Evolutionary conservation across 2,329 filamentous ascomycete species (phyloP), one percentile per base, ranked within the genome.

Genomic region (Chrysoporthe austroafricana): DNA sequence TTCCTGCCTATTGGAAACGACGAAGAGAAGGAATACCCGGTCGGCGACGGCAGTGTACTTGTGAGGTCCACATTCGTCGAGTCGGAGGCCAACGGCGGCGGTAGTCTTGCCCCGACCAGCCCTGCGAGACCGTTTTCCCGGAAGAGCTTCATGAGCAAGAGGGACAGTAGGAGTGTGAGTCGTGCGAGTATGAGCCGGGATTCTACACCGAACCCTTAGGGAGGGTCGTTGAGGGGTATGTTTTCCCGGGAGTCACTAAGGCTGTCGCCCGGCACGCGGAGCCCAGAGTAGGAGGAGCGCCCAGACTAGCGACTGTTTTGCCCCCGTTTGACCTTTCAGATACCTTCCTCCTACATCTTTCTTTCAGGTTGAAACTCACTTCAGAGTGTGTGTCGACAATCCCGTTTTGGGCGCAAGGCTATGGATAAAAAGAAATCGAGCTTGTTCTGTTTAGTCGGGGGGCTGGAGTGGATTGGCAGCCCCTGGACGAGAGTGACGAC

Each of bases 1-100:
- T 77, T 91, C n/a, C 97, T 97, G 81, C 94, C 96, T 76, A 88
- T 99, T n/a, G 86, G 88, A 2, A 81, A 84, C 1, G 87, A 87
- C 13, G 82, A 85, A 43, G 90, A 95, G 73, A 96, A 95, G 82
- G 83, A 88, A 52, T 80, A 99, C 63, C 86, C 82, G 44, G 89
- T 94, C 36, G 95, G 95, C 14, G 84, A 81, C 46, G 94, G 93
- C 34, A 85, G 80, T 1, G 90, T 97, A 0, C 83, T 88, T 0
- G 77, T 97, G 59, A 91, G 89, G 81, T 96, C 91, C 76, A 87
- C 83, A 64, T 97, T 97, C 74, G 81, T 82, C 36, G 79, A 79
- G 9, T 80, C 83, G 0, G 90, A 88, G 64, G 71, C 76, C 43
- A 78, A 74, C 65, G 73, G 72, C 36, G 72, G 73, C 66, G 62